A percentile compares a stretch with the other conserved stretches of the same genome.
Evolutionary conservation across 2,329 filamentous ascomycete genomes (phyloP).

Genomic region (Trichophyton verrucosum): DNA sequence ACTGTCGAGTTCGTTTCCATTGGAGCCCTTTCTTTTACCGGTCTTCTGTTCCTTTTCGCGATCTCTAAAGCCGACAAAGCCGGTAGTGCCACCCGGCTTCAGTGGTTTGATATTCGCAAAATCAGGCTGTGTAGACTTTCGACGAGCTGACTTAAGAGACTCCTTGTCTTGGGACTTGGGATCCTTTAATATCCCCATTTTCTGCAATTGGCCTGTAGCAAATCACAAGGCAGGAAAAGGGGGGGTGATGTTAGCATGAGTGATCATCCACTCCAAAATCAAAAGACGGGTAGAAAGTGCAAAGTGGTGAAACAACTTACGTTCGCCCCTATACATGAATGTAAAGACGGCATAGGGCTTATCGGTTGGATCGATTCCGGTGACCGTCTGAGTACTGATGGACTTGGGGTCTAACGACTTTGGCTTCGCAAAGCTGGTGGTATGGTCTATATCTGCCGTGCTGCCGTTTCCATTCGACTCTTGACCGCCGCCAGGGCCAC

Average conservation of each 20-base stretch:
- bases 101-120: slow-evolving; percentile 75
- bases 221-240: background rate
- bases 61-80: slow-evolving; percentile 80
- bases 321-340: slow-evolving; percentile 91
- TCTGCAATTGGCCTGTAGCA: slow-evolving; percentile 70
- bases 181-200: slow-evolving; percentile 77
- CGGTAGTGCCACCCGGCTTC: slow-evolving; percentile 75
- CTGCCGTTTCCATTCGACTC: slow-evolving; percentile 34
- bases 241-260: background rate
- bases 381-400: slow-evolving; percentile 98
- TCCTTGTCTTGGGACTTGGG: slow-evolving; percentile 51
- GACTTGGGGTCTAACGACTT: slow-evolving; percentile 93
- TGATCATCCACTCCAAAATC: background rate
- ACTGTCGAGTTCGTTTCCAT: slow-evolving; percentile 59
- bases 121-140: slow-evolving; percentile 71
- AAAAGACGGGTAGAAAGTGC: background rate
- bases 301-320: slow-evolving; percentile 43
- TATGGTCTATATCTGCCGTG: slow-evolving; percentile 84
- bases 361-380: slow-evolving; percentile 88
- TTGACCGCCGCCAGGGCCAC: slow-evolving; percentile 34
- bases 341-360: slow-evolving; percentile 96
- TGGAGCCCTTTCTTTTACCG: slow-evolving; percentile 48
- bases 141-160: slow-evolving; percentile 52
- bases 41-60: slow-evolving; percentile 43
- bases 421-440: slow-evolving; percentile 92